Evolutionary conservation across 1,139 yeast species (phyloP), one percentile per base, ranked within the genome.

Genomic region (Scheffersomyces segobiensis): DNA sequence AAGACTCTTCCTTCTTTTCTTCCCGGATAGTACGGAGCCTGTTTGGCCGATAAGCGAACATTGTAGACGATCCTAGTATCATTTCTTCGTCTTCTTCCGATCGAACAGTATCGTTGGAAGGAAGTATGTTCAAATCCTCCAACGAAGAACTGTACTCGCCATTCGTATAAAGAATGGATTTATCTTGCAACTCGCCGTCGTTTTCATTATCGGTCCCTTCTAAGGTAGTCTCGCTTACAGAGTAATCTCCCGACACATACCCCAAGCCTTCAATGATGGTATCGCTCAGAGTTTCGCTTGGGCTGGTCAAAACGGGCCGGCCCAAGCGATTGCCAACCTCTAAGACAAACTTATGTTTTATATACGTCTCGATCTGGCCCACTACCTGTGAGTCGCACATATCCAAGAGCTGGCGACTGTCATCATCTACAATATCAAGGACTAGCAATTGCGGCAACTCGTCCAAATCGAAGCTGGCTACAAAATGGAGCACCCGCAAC

Each of bases 401-500:
- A 12, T 72, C 59, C 19, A 76, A 63, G 8, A 77, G 63, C 1
- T 72, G 70, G 59, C 71, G 73, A 55, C 68, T 71, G 49, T 76
- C 79, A 61, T 79, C 80, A 48, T 73, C 67, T 39, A 70, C 56
- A 58, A 75, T 77, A 19, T 68, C 71, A 3, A 77, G 62, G n/a
- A 59, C 56, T 32, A 32, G 42, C 5, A 17, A 32, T 10, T 10
- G 42, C 42, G 42, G 42, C 1, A 72, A 58, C 12, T 64, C 65
- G 32, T 60, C 56, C 26, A 48, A 24, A 22, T 67, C 62, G 50
- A 63, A 56, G 51, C 56, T 55, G 21, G 24, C 24, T 24, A 48
- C 14, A 49, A 74, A 67, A 46, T 70, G 60, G 56, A 59, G 51
- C 52, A 59, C 59, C 54, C 64, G 65, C 56, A 79, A 66, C 8